Evolutionary conservation across 441 rosid genomes (phyloP), one percentile per base, ranked within the genome.

Genomic region (Raphanus hybrid): DNA sequence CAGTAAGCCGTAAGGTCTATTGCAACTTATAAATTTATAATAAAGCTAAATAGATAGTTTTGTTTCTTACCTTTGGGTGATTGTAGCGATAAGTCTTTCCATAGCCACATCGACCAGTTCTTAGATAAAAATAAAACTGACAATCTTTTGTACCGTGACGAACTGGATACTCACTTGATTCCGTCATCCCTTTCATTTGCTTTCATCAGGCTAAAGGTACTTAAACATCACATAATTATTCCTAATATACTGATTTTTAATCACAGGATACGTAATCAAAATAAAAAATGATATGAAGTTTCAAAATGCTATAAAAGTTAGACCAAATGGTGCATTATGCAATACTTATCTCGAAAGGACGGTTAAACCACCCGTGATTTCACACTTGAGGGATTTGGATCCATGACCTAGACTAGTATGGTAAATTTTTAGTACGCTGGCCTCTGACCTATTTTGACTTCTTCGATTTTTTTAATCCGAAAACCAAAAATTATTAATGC

Each of bases 61-160:
- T 39, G 5, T 64, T 64, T 39, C 34, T 64, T 26, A 64, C 54
- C 32, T 64, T 39, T 18, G 95, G 95, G 73, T 93, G 97, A 83
- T 93, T 87, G 81, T 61, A 89, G 16, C 87, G 85, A 64, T 94
- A 91, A 11, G 75, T 84, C 69, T 58, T 80, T 66, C 95, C 90
- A 67, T 75, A 84, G 32, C 86, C 84, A 71, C 98, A 91, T 34
- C 41, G 61, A 75, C 96, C 97, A 50, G 91, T 87, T 86, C 86
- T 86, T 23, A 86, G 52, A 81, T 85, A 92, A 81, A 79, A 89
- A 81, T 85, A 92, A 81, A 79, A 89, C 29, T 67, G 65, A 75
- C 97, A 92, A 80, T 89, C 86, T 4, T 84, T 87, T 77, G 75
- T 84, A 15, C 89, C 86, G 9, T 91, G 91, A 39, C 94, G 92